These are phyloP conservation scores for Lachnellula cervina DNA, from an alignment of 2,329 filamentous ascomycete species.

Conservation along the genomic window DNA sequence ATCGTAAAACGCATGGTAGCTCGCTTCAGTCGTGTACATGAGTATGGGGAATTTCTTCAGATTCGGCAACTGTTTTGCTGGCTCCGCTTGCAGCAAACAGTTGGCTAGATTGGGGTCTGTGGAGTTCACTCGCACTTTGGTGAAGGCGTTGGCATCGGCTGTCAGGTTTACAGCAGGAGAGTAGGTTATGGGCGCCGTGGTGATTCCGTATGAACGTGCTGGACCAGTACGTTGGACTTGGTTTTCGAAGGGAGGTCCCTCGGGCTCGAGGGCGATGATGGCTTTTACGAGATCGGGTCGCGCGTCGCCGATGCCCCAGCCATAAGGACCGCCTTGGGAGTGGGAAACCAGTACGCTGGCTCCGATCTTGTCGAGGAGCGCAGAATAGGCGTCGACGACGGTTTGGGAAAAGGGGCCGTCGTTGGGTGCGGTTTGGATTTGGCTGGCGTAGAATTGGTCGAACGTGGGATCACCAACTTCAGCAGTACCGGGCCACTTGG, in stretches of 20 bases:
- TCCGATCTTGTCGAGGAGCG: constrained; percentile 22
- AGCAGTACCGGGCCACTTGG: constrained; percentile 11
- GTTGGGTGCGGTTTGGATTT: constrained; percentile 35
- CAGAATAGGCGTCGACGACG: constrained; percentile 37
- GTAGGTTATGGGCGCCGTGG: constrained; percentile 46
- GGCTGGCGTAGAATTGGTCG: constrained; percentile 34
- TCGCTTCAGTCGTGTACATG: constrained; percentile 39
- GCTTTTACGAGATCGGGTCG: constrained; percentile 38
- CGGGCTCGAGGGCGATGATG: constrained; percentile 42
- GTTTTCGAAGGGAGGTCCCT: constrained; percentile 44
- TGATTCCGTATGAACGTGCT: constrained; percentile 40
- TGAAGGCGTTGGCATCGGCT: constrained; percentile 31
- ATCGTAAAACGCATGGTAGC: constrained; percentile 44
- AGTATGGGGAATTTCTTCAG: constrained; percentile 34
- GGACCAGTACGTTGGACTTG: constrained; percentile 34
- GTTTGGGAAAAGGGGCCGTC: constrained; percentile 33
- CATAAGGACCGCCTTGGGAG: constrained; percentile 41
- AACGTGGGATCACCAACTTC: constrained; percentile 23
- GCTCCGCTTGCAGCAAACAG: constrained; percentile 34
- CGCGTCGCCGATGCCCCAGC: constrained; percentile 39
- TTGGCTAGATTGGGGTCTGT: constrained; percentile 19
- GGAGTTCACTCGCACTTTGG: constrained; percentile 25
- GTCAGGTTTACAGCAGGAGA: constrained; percentile 38
- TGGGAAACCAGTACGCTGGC: constrained; percentile 30
- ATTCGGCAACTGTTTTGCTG: constrained; percentile 34